Percentiles rank a stretch among this genome's conserved stretches.
phyloP scores from a whole-genome alignment of 192 early-diverging fungal species.

The Neocallimastix lanati region DNA sequence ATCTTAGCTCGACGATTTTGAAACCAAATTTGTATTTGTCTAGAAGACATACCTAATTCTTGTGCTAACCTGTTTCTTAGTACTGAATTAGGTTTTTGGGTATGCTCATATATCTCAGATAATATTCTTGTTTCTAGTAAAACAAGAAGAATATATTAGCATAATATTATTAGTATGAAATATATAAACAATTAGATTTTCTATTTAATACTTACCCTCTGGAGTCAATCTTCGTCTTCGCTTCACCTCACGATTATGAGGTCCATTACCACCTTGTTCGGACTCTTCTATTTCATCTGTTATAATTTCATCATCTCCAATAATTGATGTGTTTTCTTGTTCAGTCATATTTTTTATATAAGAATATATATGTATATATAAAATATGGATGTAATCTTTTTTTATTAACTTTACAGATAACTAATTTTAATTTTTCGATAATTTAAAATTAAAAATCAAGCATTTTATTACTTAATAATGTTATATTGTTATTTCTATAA shows the following conservation, averaged over 20 bases:
- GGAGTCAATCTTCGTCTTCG: background rate
- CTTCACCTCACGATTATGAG: background rate
- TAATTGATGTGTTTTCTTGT: background rate
- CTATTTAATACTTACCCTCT: background rate
- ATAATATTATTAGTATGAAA: too few relatives aligned
- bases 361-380: too few relatives aligned
- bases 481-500: too few relatives aligned
- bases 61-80: conserved; percentile 43
- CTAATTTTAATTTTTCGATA: too few relatives aligned
- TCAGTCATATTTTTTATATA: background rate
- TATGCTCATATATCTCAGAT: conserved; percentile 42
- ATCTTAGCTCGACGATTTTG: conserved; percentile 65
- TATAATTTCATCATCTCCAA: background rate
- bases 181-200: too few relatives aligned
- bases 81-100: conserved; percentile 46
- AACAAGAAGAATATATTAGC: too few relatives aligned
- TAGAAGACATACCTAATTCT: conserved; percentile 45
- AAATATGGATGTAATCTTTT: too few relatives aligned
- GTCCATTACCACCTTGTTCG: background rate
- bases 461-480: too few relatives aligned
- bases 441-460: too few relatives aligned
- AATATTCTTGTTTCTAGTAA: conserved; percentile 23
- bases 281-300: background rate
- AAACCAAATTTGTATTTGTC: conserved; percentile 69
- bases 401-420: too few relatives aligned